Conservation (phyloP, 2,329 filamentous ascomycete genomes). For the Arthroderma uncinatum region DNA sequence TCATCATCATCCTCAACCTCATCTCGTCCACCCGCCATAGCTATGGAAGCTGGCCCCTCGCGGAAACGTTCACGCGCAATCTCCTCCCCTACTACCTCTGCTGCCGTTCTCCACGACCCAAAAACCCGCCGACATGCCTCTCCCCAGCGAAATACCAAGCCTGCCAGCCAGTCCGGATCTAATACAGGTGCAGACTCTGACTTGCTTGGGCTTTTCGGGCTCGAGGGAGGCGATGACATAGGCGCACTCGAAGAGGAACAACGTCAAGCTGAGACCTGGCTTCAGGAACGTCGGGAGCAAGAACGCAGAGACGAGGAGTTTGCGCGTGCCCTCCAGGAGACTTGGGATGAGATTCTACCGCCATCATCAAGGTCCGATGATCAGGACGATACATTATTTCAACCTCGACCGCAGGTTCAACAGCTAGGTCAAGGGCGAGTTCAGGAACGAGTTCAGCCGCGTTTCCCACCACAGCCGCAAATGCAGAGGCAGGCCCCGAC, state of each 20-base stretch:
- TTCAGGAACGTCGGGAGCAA: slow-evolving; percentile 24
- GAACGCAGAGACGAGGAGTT: slow-evolving; percentile 30
- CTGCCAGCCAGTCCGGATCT: not conserved
- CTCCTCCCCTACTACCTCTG: not conserved
- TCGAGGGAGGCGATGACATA: slow-evolving; percentile 20
- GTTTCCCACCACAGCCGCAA: not conserved
- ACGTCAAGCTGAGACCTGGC: slow-evolving; percentile 23
- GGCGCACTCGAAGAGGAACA: slow-evolving; percentile 23
- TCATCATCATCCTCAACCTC: not conserved
- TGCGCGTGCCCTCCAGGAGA: slow-evolving; percentile 29
- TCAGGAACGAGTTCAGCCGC: not conserved
- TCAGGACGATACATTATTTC: not conserved
- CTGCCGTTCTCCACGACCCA: not conserved
- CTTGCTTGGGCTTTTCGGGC: slow-evolving; percentile 19
- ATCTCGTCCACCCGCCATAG: not conserved
- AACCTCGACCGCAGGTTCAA: not conserved
- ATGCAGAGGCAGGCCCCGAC: not conserved
- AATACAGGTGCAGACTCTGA: slow-evolving; percentile 5
- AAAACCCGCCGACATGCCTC: not conserved
- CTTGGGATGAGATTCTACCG: slow-evolving; percentile 16
- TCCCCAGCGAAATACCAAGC: not conserved
- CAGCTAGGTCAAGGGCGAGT: not conserved
- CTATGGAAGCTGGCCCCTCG: not conserved
- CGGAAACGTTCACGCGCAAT: not conserved
- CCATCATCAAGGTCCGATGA: slow-evolving; percentile 3